phyloP scores from a whole-genome alignment of 78 protist species.

The Diacronema lutheri region DNA sequence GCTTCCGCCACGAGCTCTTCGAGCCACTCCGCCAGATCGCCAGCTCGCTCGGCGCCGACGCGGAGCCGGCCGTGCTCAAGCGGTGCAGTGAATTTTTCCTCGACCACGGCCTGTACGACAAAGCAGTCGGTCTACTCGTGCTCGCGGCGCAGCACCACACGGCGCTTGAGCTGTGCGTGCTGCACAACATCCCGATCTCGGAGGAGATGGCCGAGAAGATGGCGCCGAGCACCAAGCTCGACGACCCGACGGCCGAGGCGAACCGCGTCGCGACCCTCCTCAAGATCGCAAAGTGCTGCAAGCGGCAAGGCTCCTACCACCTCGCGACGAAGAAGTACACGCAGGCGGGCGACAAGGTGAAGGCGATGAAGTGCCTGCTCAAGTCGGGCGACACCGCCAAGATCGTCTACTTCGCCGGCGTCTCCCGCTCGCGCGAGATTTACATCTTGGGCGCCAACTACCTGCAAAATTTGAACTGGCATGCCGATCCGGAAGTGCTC shows the following conservation, averaged over 20 bases:
- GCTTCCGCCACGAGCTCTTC: slow-evolving; percentile 56
- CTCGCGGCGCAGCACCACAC: neutral
- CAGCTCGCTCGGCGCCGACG: slow-evolving; percentile 31
- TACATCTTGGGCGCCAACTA: slow-evolving; percentile 80
- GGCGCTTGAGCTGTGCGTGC: slow-evolving; percentile 46
- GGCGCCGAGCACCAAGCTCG: slow-evolving; percentile 10
- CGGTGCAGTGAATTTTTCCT: slow-evolving; percentile 60
- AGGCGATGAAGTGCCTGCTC: slow-evolving; percentile 72
- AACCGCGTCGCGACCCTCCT: neutral
- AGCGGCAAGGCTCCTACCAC: slow-evolving; percentile 57
- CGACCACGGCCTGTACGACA: slow-evolving; percentile 50
- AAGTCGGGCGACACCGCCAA: slow-evolving; percentile 75
- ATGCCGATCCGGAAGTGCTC: slow-evolving; percentile 51
- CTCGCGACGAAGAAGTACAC: slow-evolving; percentile 67
- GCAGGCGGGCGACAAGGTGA: slow-evolving; percentile 60
- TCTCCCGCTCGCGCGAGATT: slow-evolving; percentile 53
- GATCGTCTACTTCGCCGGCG: slow-evolving; percentile 72
- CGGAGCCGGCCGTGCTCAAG: slow-evolving; percentile 50
- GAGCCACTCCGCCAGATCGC: slow-evolving; percentile 50
- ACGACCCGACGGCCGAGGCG: neutral
- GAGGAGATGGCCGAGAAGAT: slow-evolving; percentile 62
- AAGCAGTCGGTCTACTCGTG: slow-evolving; percentile 47
- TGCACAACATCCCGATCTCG: slow-evolving; percentile 45
- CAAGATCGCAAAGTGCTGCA: slow-evolving; percentile 36
- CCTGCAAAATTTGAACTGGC: slow-evolving; percentile 70